Percentiles rank a stretch among this genome's conserved stretches.
Conservation (phyloP, 2,329 filamentous ascomycete genomes). For the Xylaria sp. region DNA sequence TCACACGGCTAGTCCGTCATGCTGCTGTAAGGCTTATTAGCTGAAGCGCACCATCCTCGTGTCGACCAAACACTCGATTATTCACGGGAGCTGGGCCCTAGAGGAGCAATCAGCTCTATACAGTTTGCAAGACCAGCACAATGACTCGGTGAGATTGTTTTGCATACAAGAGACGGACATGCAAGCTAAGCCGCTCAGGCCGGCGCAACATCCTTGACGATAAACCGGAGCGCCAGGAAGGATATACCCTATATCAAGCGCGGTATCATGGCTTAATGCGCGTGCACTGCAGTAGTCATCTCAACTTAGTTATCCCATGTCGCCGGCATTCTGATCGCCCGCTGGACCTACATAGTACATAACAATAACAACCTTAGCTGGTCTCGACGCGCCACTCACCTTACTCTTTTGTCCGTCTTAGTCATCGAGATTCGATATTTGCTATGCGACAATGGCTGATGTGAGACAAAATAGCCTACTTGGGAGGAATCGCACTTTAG, state of each 20-base stretch:
- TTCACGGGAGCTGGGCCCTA: neutral
- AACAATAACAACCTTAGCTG: neutral
- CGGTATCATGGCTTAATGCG: slow-evolving; percentile 18
- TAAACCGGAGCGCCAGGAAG: neutral
- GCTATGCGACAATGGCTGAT: neutral
- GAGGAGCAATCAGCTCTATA: neutral
- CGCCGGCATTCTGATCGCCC: neutral
- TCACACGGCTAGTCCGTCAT: neutral
- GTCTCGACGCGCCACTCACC: neutral
- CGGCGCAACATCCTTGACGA: too few relatives aligned
- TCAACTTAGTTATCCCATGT: neutral
- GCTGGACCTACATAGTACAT: too few relatives aligned
- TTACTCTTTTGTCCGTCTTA: neutral
- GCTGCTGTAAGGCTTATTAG: neutral
- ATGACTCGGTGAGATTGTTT: neutral
- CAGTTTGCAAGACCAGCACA: too few relatives aligned
- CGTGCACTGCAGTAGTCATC: neutral
- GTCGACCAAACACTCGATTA: neutral
- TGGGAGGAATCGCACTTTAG: neutral
- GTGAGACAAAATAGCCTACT: neutral
- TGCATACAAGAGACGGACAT: too few relatives aligned
- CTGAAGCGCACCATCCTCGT: neutral
- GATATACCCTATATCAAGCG: slow-evolving; percentile 18
- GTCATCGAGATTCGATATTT: neutral
- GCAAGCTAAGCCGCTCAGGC: neutral